Evolutionary conservation across 2,329 filamentous ascomycete genomes (phyloP).

Genomic region (Rutstroemia sydowiana): DNA sequence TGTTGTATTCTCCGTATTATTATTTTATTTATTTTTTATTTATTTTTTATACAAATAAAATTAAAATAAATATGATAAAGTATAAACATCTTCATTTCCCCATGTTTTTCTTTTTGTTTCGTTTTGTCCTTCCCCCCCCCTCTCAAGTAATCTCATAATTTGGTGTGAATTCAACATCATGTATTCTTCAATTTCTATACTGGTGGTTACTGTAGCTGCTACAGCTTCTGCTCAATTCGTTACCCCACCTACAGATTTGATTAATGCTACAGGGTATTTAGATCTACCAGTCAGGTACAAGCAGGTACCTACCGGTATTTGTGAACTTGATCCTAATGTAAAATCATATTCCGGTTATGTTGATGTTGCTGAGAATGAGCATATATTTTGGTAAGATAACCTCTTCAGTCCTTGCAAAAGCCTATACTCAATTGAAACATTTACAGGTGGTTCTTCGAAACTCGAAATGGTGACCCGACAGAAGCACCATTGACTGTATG

Average conservation of each 20-base stretch:
- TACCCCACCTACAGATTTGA: conserved; percentile 32
- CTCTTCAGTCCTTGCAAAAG: neutral
- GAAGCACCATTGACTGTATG: conserved; percentile 43
- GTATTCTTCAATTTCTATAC: neutral
- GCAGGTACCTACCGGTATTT: conserved; percentile 35
- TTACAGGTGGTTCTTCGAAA: conserved; percentile 45
- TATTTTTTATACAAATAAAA: too few relatives aligned
- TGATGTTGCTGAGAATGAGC: conserved; percentile 19
- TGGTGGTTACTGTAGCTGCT: neutral
- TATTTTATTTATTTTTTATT: too few relatives aligned
- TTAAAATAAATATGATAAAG: too few relatives aligned
- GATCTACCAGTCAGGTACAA: conserved; percentile 40
- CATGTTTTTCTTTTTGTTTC: too few relatives aligned
- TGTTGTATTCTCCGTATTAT: too few relatives aligned
- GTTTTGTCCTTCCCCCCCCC: too few relatives aligned
- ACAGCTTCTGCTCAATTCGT: conserved; percentile 31
- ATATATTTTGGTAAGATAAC: neutral
- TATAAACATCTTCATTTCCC: too few relatives aligned
- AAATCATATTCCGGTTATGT: conserved; percentile 27
- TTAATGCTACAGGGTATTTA: conserved; percentile 31
- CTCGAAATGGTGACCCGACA: conserved; percentile 38
- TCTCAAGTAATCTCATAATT: too few relatives aligned
- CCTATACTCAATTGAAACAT: conserved; percentile 32
- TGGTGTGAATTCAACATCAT: too few relatives aligned
- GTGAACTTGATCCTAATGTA: conserved; percentile 25